A percentile compares a stretch with the other conserved stretches of the same genome.
Evolutionary conservation across 257 asterid genomes (phyloP).

Genomic region (Penstemon newberryi): DNA sequence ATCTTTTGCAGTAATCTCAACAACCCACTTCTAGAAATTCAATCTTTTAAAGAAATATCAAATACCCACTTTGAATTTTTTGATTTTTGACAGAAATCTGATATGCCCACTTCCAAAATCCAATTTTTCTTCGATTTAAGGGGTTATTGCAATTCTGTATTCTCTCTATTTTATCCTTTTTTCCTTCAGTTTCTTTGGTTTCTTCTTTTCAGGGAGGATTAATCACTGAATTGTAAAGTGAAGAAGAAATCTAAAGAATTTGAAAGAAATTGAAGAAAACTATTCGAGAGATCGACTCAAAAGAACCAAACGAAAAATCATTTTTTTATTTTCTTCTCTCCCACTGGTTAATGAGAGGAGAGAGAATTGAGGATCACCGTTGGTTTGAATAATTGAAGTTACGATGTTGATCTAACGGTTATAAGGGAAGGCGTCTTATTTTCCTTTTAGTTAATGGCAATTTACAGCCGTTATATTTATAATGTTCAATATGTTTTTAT

Average conservation of each 20-base stretch:
- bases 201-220: constrained; percentile 33
- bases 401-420: constrained; percentile 49
- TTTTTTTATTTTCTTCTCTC: constrained; percentile 21
- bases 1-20: constrained; percentile 22
- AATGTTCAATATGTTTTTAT: no score
- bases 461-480: no score
- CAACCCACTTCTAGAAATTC: constrained; percentile 29
- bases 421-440: not conserved
- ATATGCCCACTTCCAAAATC: constrained; percentile 29
- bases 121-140: constrained; percentile 25
- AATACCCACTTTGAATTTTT: constrained; percentile 26
- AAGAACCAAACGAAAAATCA: constrained; percentile 30
- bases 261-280: constrained; percentile 36
- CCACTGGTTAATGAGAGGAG: constrained; percentile 39
- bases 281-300: constrained; percentile 33
- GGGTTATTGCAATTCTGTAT: constrained; percentile 17
- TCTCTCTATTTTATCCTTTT: constrained; percentile 22
- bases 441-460: not conserved
- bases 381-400: constrained; percentile 30
- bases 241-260: constrained; percentile 49
- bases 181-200: constrained; percentile 47
- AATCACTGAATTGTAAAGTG: not conserved
- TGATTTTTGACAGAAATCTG: constrained; percentile 29
- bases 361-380: constrained; percentile 59
- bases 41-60: constrained; percentile 22